phyloP scores from a whole-genome alignment of 257 asterid genomes.

The Solanum bulbocastanum region DNA sequence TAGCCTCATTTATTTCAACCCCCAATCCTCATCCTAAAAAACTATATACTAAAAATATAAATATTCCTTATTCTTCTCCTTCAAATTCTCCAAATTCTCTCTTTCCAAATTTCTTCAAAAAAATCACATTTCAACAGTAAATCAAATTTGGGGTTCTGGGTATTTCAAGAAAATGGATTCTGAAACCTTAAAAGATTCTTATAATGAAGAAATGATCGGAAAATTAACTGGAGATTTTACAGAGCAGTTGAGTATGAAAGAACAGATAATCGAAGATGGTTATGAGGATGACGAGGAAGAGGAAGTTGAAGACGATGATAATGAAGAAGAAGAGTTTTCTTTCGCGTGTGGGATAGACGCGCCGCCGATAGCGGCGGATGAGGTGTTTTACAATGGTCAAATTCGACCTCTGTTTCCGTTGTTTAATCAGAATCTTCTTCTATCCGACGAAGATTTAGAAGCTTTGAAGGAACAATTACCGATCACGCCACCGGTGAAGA shows the following conservation, averaged over 20 bases:
- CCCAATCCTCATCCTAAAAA: not conserved
- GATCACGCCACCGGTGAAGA: slow-evolving; percentile 38
- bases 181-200: not conserved
- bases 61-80: not conserved
- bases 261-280: not conserved
- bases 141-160: not conserved
- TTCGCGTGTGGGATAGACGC: slow-evolving; percentile 34
- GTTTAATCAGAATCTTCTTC: slow-evolving; percentile 43
- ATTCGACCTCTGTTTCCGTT: slow-evolving; percentile 64
- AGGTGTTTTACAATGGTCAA: slow-evolving; percentile 68
- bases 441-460: slow-evolving; percentile 20
- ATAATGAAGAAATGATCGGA: not conserved
- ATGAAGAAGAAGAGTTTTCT: slow-evolving; percentile 56
- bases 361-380: slow-evolving; percentile 78
- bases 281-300: not conserved
- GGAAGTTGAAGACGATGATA: slow-evolving; percentile 4
- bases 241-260: not conserved
- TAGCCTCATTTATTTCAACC: slow-evolving; percentile 5
- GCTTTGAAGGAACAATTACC: slow-evolving; percentile 20
- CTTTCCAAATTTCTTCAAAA: not conserved
- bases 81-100: not conserved
- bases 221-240: not conserved
- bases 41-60: not conserved
- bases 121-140: not conserved
- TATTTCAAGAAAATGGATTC: not conserved